Base-by-base conservation (phyloP, 257 asterid species). In the Solanum sparsipilum region DNA sequence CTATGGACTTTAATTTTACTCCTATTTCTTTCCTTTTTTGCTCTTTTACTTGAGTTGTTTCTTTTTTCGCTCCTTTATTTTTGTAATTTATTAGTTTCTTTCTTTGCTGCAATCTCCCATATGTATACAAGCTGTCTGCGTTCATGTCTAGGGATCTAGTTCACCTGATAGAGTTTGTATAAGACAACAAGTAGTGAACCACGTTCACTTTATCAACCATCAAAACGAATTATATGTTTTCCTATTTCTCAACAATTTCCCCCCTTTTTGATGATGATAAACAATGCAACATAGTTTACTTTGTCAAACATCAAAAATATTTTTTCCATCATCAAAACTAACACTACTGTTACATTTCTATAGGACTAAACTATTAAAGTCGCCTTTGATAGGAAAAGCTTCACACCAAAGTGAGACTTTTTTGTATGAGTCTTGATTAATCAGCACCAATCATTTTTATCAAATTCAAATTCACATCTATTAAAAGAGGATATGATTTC, bases 41-140 rank as follows among this genome's bases (percentile, higher is more conserved):
- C n/a, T 56, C 9, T 7, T 56, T 56, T 18, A 18, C 3, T 56
- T 56, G 0, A 18, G n/a, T 3, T 56, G 8, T 56, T 56, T 6
- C 65, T 56, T 56, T 6, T 44, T 44, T 13, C 1, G n/a, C 4
- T 6, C n/a, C 9, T 52, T 52, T 52, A 18, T 18, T 52, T 52
- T 0, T 52, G 4, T 7, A 52, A 18, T 52, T 52, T 52, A 52
- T 6, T 52, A 52, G n/a, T 16, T 18, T 2, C 10, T 6, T 46
- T 52, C 2, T 52, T 52, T 52, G n/a, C 0, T 18, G 4, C 10
- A 56, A 56, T 56, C n/a, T 6, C 65, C 1, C 4, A 56, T 56
- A 27, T 27, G 1, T 6, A 2, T 18, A 56, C 10, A 56, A 0
- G n/a, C 0, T 6, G n/a, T 56, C 65, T 6, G 10, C 65, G 0